Base-by-base conservation (phyloP, 495 filamentous ascomycete species). In the Talaromyces ruber region DNA sequence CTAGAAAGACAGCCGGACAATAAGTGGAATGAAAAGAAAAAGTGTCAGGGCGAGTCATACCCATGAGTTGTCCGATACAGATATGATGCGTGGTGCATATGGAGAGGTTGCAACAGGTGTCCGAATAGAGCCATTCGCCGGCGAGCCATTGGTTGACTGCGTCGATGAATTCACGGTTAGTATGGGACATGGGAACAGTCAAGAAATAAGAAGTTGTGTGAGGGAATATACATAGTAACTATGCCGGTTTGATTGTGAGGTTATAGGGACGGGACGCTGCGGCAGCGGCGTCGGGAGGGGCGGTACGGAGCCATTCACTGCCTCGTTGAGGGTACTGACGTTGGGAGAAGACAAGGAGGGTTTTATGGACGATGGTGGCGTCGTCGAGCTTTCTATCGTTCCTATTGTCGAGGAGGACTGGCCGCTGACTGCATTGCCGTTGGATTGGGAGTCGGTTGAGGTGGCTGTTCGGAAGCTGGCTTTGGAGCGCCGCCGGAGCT, bases 31-130 rank as follows among this genome's bases (percentile, higher is more conserved):
- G 26, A 22, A 25, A 11, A 6, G 3, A 1, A 34, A 21, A 22
- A 24, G 26, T 32, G 50, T 53, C 32, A 71, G 71, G n/a, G 24
- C 25, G 28, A 65, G 26, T 25, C 65, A 18, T 79, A 96, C 92
- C 90, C 90, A 94, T 30, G 89, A 84, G 66, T 86, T 89, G 53
- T 97, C 91, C 21, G 84, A 79, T 22, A 96, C 77, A 25, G 90
- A 94, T 12, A 86, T 70, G 21, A 97, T 82, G 60, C 84, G 81
- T 12, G 92, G 92, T 25, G 90, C 88, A 72, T 89, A 92, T 54
- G 87, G 85, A 21, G 92, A 95, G 9, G 84, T 81, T 2, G 82
- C 82, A 58, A 81, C 73, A 57, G 79, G 76, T 55, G 84, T 76
- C 34, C 76, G 76, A 56, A 71, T 74, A 58, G 70, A 79, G 34